These are phyloP conservation scores for Coemansia sp. DNA, from an alignment of 192 early-diverging fungal species.

Conservation along the genomic window DNA sequence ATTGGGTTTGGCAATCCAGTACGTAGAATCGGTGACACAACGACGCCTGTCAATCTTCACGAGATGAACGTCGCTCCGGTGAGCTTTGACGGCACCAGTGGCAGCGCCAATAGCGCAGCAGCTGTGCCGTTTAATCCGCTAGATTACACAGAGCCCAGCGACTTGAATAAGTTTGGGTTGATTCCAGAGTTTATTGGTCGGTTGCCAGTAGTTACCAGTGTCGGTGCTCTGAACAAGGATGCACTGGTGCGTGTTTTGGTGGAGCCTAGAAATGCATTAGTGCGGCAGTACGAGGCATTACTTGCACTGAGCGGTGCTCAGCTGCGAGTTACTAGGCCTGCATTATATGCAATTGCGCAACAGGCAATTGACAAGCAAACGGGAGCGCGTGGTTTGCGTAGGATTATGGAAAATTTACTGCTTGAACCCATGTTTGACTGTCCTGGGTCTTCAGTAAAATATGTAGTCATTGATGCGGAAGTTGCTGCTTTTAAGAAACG, in stretches of 20 bases:
- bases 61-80: constrained; percentile 33
- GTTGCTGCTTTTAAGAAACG: constrained; percentile 64
- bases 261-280: constrained; percentile 79
- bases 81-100: constrained; percentile 16
- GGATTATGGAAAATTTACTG: constrained; percentile 84
- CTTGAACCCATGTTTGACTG: constrained; percentile 80
- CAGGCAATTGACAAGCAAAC: constrained; percentile 79
- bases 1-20: constrained; percentile 76
- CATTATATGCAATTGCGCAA: constrained; percentile 69
- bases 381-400: constrained; percentile 79
- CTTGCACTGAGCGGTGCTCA: constrained; percentile 68
- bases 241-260: constrained; percentile 73
- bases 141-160: constrained; percentile 69
- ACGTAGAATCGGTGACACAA: constrained; percentile 40
- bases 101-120: neutral
- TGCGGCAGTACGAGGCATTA: constrained; percentile 77
- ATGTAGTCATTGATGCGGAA: constrained; percentile 71
- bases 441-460: constrained; percentile 67
- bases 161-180: constrained; percentile 81
- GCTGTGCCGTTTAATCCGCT: constrained; percentile 54
- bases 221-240: constrained; percentile 63
- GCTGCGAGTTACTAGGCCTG: constrained; percentile 68
- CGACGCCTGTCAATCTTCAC: constrained; percentile 28
- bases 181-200: constrained; percentile 90
- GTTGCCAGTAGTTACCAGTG: constrained; percentile 80